Conservation (phyloP, 352 stramenopile genomes). For the Globisporangium iwayamae region DNA sequence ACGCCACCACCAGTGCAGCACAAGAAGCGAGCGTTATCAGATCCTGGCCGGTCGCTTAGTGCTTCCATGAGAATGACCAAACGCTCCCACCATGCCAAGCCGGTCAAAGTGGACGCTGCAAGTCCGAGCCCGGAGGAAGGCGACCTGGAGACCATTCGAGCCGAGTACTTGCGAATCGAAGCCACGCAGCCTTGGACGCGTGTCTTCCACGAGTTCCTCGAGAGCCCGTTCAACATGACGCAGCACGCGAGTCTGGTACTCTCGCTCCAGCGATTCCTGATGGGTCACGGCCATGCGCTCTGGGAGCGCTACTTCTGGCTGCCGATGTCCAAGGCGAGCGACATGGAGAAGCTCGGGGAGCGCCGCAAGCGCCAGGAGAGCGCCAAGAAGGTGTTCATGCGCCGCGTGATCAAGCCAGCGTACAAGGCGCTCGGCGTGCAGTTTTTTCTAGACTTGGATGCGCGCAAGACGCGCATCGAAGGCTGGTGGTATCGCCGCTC, state of each 20-base stretch:
- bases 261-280: conserved; percentile 23
- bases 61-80: background rate
- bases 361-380: conserved; percentile 22
- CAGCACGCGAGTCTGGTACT: conserved; percentile 12
- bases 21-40: background rate
- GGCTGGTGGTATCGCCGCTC: conserved; percentile 30
- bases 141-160: conserved; percentile 11
- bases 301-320: conserved; percentile 37
- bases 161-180: conserved; percentile 19
- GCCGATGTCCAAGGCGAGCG: conserved; percentile 12
- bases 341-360: background rate
- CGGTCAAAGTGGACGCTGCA: background rate
- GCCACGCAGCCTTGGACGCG: conserved; percentile 23
- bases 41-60: background rate
- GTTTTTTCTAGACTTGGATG: conserved; percentile 30
- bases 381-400: conserved; percentile 19
- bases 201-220: conserved; percentile 20
- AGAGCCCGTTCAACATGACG: conserved; percentile 19
- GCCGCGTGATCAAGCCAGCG: conserved; percentile 18
- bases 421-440: conserved; percentile 22
- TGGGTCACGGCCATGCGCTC: conserved; percentile 20
- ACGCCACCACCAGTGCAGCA: background rate
- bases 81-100: background rate
- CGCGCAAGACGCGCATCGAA: conserved; percentile 3
- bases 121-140: background rate